Base-by-base conservation (phyloP, 2,329 filamentous ascomycete genomes). In the Verticillium nubilum region DNA sequence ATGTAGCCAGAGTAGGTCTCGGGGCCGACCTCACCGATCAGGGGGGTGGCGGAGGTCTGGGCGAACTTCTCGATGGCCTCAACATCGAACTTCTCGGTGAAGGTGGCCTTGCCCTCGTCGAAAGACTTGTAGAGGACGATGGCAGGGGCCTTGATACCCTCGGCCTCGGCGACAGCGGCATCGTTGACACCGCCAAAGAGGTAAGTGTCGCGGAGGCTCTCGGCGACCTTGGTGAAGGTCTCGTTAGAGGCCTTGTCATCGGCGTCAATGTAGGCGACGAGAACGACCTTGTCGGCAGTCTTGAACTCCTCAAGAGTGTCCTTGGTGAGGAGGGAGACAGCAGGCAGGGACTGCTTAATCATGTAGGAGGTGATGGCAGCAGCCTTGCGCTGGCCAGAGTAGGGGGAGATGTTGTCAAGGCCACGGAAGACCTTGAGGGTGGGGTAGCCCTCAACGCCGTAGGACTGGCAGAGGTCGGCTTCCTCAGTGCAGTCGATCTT, bases 361-460 rank as follows among this genome's bases (percentile, higher is more conserved):
- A 99, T 99, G 84, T 97, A 98, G 27, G 87, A 88, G 54, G 84
- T 83, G 73, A 88, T 88, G 64, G 83, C 83, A 76, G 86, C 87
- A 66, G 93, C 88, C 83, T 98, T 97, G 76, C 95, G 87, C 77
- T 92, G 89, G 72, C 95, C 95, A 69, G 83, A 82, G 80, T 99
- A 99, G 64, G 93, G 89, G 66, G 85, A 82, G 73, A 91, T 78
- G 74, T 89, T 91, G 12, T 97, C 91, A 52, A 80, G 77, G 68
- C 95, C 94, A 70, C 94, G 92, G 92, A 99, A 99, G 79, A 99
- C 86, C 88, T 98, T 99, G 73, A 99, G 86, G 67, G 95, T 99
- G 64, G 95, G 95, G 84, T 99, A 99, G 66, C 95, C 95, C 83
- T 98, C 92, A 52, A 99, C 93, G 64, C 91, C 93, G 70, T 90